Conservation (phyloP, 2,329 filamentous ascomycete genomes). For the Fusarium setosum region DNA sequence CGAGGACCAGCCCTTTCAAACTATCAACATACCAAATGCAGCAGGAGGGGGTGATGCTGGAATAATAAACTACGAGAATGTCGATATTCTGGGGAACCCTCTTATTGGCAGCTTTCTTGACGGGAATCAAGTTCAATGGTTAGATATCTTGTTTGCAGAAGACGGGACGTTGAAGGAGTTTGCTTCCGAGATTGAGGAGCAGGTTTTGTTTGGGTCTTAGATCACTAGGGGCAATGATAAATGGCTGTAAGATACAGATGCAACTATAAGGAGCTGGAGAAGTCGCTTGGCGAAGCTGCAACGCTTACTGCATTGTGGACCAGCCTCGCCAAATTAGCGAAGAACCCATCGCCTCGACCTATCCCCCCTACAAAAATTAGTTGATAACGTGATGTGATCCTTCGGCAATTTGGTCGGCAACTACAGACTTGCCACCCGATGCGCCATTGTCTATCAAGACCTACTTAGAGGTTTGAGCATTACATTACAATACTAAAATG, state of each 20-base stretch:
- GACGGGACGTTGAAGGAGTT: slow-evolving; percentile 41
- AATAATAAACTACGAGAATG: slow-evolving; percentile 23
- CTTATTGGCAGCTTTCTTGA: slow-evolving; percentile 44
- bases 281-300: too few species aligned
- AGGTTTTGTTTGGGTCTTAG: slow-evolving; percentile 32
- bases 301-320: too few species aligned
- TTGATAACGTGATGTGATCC: background rate
- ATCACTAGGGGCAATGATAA: too few species aligned
- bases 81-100: slow-evolving; percentile 41
- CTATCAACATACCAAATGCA: slow-evolving; percentile 1
- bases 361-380: too few species aligned
- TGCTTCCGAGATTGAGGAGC: slow-evolving; percentile 44
- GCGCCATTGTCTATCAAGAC: too few species aligned
- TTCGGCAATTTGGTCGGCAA: background rate
- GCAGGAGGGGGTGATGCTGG: background rate
- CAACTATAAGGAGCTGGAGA: too few species aligned
- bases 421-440: background rate
- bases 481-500: too few species aligned
- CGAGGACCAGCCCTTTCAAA: background rate
- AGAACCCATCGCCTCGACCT: too few species aligned
- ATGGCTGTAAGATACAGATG: too few species aligned
- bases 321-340: too few species aligned
- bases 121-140: slow-evolving; percentile 40
- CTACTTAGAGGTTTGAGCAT: too few species aligned
- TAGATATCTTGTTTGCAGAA: slow-evolving; percentile 39